A percentile compares a stretch with the other conserved stretches of the same genome.
Evolutionary conservation across 2,329 filamentous ascomycete genomes (phyloP).

Genomic region (Exserohilum rostratum): DNA sequence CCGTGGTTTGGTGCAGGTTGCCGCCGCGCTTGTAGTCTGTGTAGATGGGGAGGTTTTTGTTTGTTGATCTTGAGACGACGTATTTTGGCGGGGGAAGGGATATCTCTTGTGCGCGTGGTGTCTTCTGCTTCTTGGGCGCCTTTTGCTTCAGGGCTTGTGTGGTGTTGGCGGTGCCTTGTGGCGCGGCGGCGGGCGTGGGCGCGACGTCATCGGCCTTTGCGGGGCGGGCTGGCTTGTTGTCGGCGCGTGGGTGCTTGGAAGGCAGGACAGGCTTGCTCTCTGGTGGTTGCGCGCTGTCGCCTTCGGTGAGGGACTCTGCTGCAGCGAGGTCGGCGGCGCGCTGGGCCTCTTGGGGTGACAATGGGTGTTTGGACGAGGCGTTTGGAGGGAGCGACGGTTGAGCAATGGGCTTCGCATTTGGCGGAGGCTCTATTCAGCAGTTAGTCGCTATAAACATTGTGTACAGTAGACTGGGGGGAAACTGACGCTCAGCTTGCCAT

Average conservation of each 20-base stretch:
- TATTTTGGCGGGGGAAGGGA: conserved; percentile 58
- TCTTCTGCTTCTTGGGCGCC: conserved; percentile 6
- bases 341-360: conserved; percentile 38
- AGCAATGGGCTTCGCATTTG: conserved; percentile 38
- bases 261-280: conserved; percentile 31
- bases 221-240: conserved; percentile 6
- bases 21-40: conserved; percentile 74
- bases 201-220: conserved; percentile 1
- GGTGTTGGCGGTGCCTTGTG: conserved; percentile 7
- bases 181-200: conserved; percentile 2
- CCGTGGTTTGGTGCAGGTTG: conserved; percentile 72
- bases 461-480: neutral
- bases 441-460: neutral
- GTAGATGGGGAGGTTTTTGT: conserved; percentile 79
- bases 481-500: conserved; percentile 37
- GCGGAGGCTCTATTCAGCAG: conserved; percentile 16
- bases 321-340: conserved; percentile 42
- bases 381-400: conserved; percentile 23
- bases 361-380: conserved; percentile 33
- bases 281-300: conserved; percentile 39
- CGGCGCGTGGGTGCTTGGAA: conserved; percentile 18
- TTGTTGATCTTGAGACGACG: conserved; percentile 73
- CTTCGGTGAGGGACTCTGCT: conserved; percentile 43
- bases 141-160: conserved; percentile 15
- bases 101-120: conserved; percentile 6